A percentile compares a stretch with the other conserved stretches of the same genome.
These are phyloP conservation scores for Candolleomyces eurysporus DNA, from an alignment of 768 basidiomycete species.

Conservation along the genomic window DNA sequence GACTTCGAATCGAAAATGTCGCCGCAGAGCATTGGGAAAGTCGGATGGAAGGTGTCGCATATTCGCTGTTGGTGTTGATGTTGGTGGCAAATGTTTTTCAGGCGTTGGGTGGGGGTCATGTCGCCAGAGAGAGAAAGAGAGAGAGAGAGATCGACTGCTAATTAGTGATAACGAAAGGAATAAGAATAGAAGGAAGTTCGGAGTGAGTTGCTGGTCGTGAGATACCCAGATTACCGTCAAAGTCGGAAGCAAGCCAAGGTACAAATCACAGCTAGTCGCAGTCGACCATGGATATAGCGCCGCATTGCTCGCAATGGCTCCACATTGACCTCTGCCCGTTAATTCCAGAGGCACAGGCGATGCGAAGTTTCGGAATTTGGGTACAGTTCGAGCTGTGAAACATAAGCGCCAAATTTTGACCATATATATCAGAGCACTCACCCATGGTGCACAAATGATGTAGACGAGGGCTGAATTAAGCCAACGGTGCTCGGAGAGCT, in stretches of 20 bases:
- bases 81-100: background rate
- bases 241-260: background rate
- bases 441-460: slow-evolving; percentile 68
- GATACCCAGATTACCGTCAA: background rate
- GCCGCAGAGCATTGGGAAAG: background rate
- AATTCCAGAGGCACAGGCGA: slow-evolving; percentile 69
- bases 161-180: slow-evolving; percentile 3
- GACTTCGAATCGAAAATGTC: background rate
- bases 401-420: background rate
- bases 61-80: background rate
- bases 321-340: slow-evolving; percentile 81
- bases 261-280: slow-evolving; percentile 44
- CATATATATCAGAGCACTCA: slow-evolving; percentile 31
- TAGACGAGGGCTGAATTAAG: slow-evolving; percentile 60
- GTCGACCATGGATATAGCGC: slow-evolving; percentile 87
- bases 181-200: slow-evolving; percentile 2
- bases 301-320: slow-evolving; percentile 86
- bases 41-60: background rate
- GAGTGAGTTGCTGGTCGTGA: background rate
- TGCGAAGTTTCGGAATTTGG: slow-evolving; percentile 80
- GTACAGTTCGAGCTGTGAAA: slow-evolving; percentile 58
- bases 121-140: slow-evolving; percentile 8
- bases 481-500: slow-evolving; percentile 48
- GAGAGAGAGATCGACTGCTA: background rate
- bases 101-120: background rate